Conservation (phyloP, 2,329 filamentous ascomycete genomes). For the Pseudocercospora eumusae region DNA sequence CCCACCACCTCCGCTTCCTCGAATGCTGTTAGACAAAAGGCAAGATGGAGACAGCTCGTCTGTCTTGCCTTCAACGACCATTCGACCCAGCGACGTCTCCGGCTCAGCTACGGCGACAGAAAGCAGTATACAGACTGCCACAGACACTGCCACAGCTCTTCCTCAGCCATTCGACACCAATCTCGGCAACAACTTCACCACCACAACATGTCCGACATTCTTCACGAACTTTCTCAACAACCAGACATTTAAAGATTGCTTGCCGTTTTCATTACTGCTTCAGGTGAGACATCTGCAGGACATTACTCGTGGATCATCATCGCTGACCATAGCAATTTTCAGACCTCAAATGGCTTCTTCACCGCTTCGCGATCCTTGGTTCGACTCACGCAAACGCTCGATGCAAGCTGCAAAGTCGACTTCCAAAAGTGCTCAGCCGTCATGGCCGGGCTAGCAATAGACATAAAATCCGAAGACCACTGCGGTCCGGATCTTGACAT, state of each 20-base stretch:
- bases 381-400: conserved; percentile 73
- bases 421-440: conserved; percentile 64
- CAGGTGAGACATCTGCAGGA: conserved; percentile 56
- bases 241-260: conserved; percentile 69
- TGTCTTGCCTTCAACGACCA: conserved; percentile 21
- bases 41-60: conserved; percentile 28
- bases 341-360: conserved; percentile 87
- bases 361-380: conserved; percentile 69
- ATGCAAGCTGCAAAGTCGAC: conserved; percentile 73
- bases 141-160: conserved; percentile 32
- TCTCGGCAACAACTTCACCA: conserved; percentile 56
- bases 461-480: conserved; percentile 62
- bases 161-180: conserved; percentile 52
- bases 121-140: conserved; percentile 27
- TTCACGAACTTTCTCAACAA: conserved; percentile 68
- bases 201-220: conserved; percentile 62
- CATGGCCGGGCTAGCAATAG: conserved; percentile 64
- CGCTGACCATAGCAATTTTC: conserved; percentile 19
- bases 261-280: conserved; percentile 81
- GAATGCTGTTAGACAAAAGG: conserved; percentile 30
- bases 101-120: conserved; percentile 26
- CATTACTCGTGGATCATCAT: neutral
- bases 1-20: conserved; percentile 30
- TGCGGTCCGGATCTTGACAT: conserved; percentile 71
- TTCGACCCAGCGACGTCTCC: conserved; percentile 18